phyloP scores from a whole-genome alignment of 2,329 filamentous ascomycete species.

The Verticillium tricorpus region DNA sequence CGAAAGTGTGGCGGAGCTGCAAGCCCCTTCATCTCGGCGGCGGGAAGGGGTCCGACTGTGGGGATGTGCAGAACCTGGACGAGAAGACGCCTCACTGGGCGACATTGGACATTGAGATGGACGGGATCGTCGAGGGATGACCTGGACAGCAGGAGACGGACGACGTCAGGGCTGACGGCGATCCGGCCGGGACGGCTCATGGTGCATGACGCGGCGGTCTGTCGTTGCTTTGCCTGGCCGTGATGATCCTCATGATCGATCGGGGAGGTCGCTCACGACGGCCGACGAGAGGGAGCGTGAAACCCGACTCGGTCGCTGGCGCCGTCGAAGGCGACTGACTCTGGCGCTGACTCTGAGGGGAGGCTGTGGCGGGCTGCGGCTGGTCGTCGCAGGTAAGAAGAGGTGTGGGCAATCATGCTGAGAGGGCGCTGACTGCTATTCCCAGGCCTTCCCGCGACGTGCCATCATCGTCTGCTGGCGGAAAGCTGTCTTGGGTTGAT shows the following conservation, averaged over 20 bases:
- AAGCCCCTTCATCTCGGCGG: neutral
- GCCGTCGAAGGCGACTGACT: no score
- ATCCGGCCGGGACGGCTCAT: neutral
- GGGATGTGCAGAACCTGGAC: neutral
- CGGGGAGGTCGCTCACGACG: no score
- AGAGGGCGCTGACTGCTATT: no score
- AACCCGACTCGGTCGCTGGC: neutral
- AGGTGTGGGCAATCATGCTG: no score
- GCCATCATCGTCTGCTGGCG: no score
- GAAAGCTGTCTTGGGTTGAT: no score
- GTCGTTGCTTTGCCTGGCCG: neutral
- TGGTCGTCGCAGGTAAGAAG: no score
- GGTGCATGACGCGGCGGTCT: neutral
- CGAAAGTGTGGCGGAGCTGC: neutral
- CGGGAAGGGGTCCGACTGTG: neutral
- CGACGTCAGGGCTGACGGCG: neutral
- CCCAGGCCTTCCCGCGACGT: no score
- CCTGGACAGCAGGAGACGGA: neutral
- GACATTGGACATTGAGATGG: neutral
- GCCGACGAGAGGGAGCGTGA: neutral
- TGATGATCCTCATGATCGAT: neutral
- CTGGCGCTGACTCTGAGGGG: no score
- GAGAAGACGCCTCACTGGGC: neutral
- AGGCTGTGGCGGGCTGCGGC: no score
- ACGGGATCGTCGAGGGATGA: neutral